These are phyloP conservation scores for Neurospora sp. DNA, from an alignment of 495 filamentous ascomycete genomes.

Conservation along the genomic window DNA sequence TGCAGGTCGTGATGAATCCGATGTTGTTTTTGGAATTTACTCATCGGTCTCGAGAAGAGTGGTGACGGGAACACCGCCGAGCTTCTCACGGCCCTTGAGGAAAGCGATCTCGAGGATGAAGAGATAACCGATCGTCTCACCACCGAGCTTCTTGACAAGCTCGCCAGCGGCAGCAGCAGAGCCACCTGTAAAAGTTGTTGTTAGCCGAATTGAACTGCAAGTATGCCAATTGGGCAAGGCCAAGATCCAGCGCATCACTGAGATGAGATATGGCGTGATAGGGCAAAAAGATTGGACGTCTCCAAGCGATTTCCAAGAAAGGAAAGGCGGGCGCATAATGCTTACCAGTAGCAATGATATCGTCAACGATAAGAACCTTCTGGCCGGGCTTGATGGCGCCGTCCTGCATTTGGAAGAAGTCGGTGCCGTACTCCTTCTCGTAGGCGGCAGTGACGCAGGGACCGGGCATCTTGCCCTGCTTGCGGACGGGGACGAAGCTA, in stretches of 20 bases:
- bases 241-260: not conserved
- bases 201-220: conserved; percentile 3
- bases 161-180: conserved; percentile 81
- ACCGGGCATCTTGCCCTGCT: conserved; percentile 93
- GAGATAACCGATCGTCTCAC: conserved; percentile 74
- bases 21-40: conserved; percentile 1
- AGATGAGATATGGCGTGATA: not conserved
- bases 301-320: not conserved
- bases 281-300: not conserved
- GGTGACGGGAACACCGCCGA: conserved; percentile 67
- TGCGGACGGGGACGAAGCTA: conserved; percentile 90
- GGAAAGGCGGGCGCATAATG: conserved; percentile 8
- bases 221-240: not conserved
- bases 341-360: conserved; percentile 96
- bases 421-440: conserved; percentile 94
- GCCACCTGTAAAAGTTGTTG: conserved; percentile 51
- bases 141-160: conserved; percentile 76
- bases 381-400: conserved; percentile 78
- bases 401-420: conserved; percentile 92
- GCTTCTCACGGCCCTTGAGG: conserved; percentile 82
- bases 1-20: not conserved
- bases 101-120: conserved; percentile 96
- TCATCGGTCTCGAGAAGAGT: conserved; percentile 59
- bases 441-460: conserved; percentile 71
- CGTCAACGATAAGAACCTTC: conserved; percentile 86